Evolutionary conservation across 805 yeast genomes (phyloP), one percentile per base, ranked within the genome.

Genomic region (Hemisphaericaspora nanyangensis): DNA sequence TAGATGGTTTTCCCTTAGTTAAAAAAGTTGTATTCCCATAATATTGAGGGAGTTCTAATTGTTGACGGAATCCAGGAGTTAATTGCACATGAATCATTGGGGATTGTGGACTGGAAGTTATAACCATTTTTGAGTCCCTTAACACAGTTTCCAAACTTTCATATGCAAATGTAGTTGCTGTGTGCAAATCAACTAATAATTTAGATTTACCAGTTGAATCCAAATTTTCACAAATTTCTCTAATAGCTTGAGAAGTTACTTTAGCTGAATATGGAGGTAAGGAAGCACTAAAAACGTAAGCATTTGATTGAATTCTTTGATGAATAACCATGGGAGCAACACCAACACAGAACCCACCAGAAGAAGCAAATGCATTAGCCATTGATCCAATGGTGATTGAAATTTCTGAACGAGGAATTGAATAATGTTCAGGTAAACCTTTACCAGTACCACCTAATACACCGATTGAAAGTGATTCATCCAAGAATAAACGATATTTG

Each of bases 341-440:
- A 42, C 98, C 99, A 20, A 86, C 85, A 56, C 95, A 93, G 65
- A 87, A 91, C 1, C 96, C 98, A 47, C 99, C 99, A 35, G 91
- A 80, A 1, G 93, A 73, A 7, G 88, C 91, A 47, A 91, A 72
- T 0, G 95, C 72, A 32, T 74, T 73, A 12, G 96, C 93, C 72
- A 93, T 63, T 1, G 95, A 79, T 18, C 97, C 96, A 37, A 88
- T 75, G 7, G 95, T 86, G 46, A 93, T 80, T 50, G 91, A 93
- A 44, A 93, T 71, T 34, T 84, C 85, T 5, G 72, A 59, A 48
- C 96, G 79, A 41, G 80, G 76, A 49, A 90, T 68, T 33, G 71
- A 75, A 48, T 58, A 84, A 55, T 77, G 80, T 63, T 95, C 98
- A 19, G 85, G 69, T 15, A 88, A 58, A 34, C 99, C 99, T 51